Evolutionary conservation across 2,329 filamentous ascomycete species (phyloP), one percentile per base, ranked within the genome.

Genomic region (Fusarium pseudocircinatum): DNA sequence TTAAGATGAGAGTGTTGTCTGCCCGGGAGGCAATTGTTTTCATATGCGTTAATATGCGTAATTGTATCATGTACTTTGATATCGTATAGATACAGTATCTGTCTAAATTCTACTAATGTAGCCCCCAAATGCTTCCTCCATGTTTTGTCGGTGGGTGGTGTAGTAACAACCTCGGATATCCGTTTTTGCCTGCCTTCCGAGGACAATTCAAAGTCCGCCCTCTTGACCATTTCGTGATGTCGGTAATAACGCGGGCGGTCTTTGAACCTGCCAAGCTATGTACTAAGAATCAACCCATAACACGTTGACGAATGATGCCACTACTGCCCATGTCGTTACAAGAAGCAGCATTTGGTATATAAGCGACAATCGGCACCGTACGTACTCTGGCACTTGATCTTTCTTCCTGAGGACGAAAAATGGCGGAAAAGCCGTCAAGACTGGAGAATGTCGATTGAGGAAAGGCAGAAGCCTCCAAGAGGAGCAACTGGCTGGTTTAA

Each of bases 211-310:
- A 70, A 67, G 64, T 73, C 72, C 69, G 66, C 58, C 44, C 34
- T 24, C 42, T n/a, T 28, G 20, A n/a, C 16, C 59, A 70, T 67
- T 63, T 53, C 57, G 57, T 64, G 54, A 65, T 63, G 32, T 37
- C 75, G 73, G 75, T 65, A 78, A 77, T 77, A 77, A 66, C 40
- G 30, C 75, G 75, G 75, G 26, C 36, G 40, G 36, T 50, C 34
- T 40, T 56, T 26, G 28, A 49, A 30, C 58, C 60, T 59, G 50
- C 60, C 64, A 67, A 67, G 63, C 57, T 52, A 30, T 30, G 34
- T 36, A 60, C 69, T 42, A 70, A 63, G 60, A 49, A 67, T 43
- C 43, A 52, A n/a, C 39, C 60, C 49, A 57, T 57, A 36, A 36
- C 39, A 46, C 30, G 32, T 34, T 42, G 57, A 42, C 57, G 63